These are phyloP conservation scores for Anthracocystis setariae DNA, from an alignment of 1,284 basidiomycete species.

Conservation along the genomic window DNA sequence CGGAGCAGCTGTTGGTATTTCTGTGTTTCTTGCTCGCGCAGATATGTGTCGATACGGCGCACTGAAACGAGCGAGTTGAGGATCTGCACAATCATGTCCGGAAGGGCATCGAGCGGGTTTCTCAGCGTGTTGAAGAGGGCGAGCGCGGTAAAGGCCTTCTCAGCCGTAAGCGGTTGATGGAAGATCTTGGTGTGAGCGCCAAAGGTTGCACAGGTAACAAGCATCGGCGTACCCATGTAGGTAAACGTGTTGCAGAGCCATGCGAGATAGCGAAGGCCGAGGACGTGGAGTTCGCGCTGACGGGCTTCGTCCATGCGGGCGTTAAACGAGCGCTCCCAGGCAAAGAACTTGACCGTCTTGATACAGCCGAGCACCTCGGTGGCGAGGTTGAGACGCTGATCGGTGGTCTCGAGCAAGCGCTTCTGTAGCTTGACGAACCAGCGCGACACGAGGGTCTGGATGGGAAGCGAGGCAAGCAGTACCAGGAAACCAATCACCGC, in stretches of 20 bases:
- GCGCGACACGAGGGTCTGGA: slow-evolving; percentile 67
- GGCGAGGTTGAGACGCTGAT: slow-evolving; percentile 71
- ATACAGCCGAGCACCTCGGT: slow-evolving; percentile 72
- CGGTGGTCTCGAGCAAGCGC: slow-evolving; percentile 71
- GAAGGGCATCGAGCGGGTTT: slow-evolving; percentile 60
- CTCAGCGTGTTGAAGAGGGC: slow-evolving; percentile 70
- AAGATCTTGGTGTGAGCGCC: slow-evolving; percentile 73
- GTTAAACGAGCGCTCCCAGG: slow-evolving; percentile 69
- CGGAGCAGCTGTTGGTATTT: slow-evolving; percentile 71
- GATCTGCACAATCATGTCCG: slow-evolving; percentile 69
- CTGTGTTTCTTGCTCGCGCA: slow-evolving; percentile 72
- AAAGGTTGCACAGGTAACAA: slow-evolving; percentile 77
- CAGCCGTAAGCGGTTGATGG: slow-evolving; percentile 70
- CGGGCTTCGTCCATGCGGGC: slow-evolving; percentile 70
- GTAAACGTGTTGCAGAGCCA: slow-evolving; percentile 68
- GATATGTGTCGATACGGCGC: slow-evolving; percentile 69
- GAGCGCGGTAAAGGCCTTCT: slow-evolving; percentile 72
- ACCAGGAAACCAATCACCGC: slow-evolving; percentile 68
- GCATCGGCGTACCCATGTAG: slow-evolving; percentile 73
- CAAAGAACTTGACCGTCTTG: slow-evolving; percentile 76
- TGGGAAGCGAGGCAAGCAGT: slow-evolving; percentile 61
- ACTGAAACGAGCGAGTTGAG: slow-evolving; percentile 67
- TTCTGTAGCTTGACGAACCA: slow-evolving; percentile 70
- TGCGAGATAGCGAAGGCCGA: slow-evolving; percentile 69
- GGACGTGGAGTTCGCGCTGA: slow-evolving; percentile 69